phyloP scores from a whole-genome alignment of 805 yeast species.

The Starmerella riodocensis region DNA sequence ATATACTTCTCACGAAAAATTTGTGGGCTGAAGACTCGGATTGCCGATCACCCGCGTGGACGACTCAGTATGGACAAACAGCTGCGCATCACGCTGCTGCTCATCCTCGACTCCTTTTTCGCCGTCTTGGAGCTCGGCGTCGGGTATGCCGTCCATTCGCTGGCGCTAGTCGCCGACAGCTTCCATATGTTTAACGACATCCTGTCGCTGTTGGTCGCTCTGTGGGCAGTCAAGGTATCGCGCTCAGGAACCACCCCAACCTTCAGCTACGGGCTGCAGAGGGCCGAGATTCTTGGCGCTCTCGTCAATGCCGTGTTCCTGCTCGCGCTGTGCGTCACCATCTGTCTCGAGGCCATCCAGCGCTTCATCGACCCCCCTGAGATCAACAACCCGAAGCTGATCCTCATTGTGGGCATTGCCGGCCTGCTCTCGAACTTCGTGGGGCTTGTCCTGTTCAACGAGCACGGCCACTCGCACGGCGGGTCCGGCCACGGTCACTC shows the following conservation, averaged over 20 bases:
- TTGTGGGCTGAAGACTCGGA: no score
- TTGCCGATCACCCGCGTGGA: no score
- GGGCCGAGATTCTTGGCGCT: conserved; percentile 95
- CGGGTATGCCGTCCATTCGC: conserved; percentile 74
- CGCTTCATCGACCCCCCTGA: conserved; percentile 70
- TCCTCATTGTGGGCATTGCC: conserved; percentile 65
- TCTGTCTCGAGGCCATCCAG: conserved; percentile 83
- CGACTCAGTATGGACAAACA: conserved; percentile 32
- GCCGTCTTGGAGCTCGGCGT: conserved; percentile 74
- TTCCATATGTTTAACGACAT: conserved; percentile 97
- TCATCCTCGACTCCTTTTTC: conserved; percentile 65
- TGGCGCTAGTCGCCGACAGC: conserved; percentile 90
- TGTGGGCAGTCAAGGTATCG: conserved; percentile 93
- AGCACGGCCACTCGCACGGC: conserved; percentile 41
- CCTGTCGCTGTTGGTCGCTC: conserved; percentile 73
- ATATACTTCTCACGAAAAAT: no score
- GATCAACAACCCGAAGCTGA: conserved; percentile 69
- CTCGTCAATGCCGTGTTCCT: conserved; percentile 84
- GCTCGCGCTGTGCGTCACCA: conserved; percentile 82
- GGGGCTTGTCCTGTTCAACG: conserved; percentile 75
- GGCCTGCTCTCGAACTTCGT: conserved; percentile 73
- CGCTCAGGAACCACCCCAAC: conserved; percentile 71
- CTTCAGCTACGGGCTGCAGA: conserved; percentile 94
- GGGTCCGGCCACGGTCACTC: conserved; percentile 31
- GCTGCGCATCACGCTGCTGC: conserved; percentile 61